Evolutionary conservation across 1,139 yeast genomes (phyloP).

Genomic region (Pichia sorboxylosa): DNA sequence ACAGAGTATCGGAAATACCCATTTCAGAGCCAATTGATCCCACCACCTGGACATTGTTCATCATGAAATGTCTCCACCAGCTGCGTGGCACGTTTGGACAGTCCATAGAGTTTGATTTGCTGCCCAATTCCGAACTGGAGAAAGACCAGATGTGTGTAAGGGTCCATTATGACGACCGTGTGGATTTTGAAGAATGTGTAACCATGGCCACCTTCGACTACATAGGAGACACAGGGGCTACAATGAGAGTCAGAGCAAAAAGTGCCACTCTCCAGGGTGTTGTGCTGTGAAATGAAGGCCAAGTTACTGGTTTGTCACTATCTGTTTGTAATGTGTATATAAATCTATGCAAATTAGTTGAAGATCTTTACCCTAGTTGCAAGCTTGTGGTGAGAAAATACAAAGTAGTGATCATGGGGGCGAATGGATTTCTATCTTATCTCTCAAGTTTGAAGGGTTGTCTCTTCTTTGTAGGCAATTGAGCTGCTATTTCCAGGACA

Average conservation of each 20-base stretch:
- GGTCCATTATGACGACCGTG: conserved; percentile 16
- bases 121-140: conserved; percentile 11
- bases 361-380: too few relatives aligned
- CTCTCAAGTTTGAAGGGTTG: too few relatives aligned
- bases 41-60: conserved; percentile 32
- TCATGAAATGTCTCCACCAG: conserved; percentile 25
- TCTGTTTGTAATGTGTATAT: neutral
- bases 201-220: conserved; percentile 18
- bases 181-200: conserved; percentile 13
- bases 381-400: too few relatives aligned
- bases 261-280: conserved; percentile 9
- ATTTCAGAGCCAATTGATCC: conserved; percentile 23
- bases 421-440: too few relatives aligned
- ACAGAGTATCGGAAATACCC: too few relatives aligned
- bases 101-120: conserved; percentile 30
- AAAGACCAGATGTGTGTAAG: conserved; percentile 14
- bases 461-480: too few relatives aligned
- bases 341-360: too few relatives aligned
- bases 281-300: too few relatives aligned
- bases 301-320: neutral
- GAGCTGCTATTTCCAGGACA: too few relatives aligned
- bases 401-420: too few relatives aligned
- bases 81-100: conserved; percentile 32
- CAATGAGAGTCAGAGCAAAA: conserved; percentile 15
- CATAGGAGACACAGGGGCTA: conserved; percentile 16